Evolutionary conservation across 805 yeast genomes (phyloP), one percentile per base, ranked within the genome.

Genomic region (Myxozyma nipponensis): DNA sequence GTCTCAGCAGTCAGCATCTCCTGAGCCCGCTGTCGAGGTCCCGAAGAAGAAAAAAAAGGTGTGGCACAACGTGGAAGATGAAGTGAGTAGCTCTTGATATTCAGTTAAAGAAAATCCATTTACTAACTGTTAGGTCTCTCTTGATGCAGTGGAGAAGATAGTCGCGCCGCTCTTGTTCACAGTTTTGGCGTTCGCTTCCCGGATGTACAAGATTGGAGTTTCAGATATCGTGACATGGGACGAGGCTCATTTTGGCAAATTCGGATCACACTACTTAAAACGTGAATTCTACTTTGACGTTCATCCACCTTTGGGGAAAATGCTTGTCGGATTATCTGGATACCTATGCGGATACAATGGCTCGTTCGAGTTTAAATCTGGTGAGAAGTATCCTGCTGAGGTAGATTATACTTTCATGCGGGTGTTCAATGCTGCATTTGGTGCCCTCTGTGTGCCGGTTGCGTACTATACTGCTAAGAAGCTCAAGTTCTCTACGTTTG

Each of bases 211-310:
- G 54, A 85, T 89, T 62, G 87, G 87, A 43, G 72, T 74, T 46
- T 82, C 86, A 57, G 73, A 78, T 47, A 69, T 73, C 48, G 96
- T 90, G 30, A 88, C 87, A 42, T 90, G 97, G 97, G 97, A 89
- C 70, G 97, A 89, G 67, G 97, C 96, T 37, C 96, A 90, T 72
- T 91, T 91, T 68, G 98, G 97, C 45, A 93, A 91, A 67, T 91
- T 91, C 67, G 98, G 97, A 28, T 83, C 96, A 10, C 84, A 87
- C 67, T 91, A 91, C 69, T 73, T 91, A 56, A 82, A 78, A 61
- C 93, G 87, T 60, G 95, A 87, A 63, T 88, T 86, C 66, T 91
- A 90, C 68, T 95, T 87, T 66, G 98, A 91, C 69, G 96, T 91
- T 30, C 98, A 91, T 69, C 98, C 98, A 43, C 98, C 98, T 1